Evolutionary conservation across 768 basidiomycete genomes (phyloP).

Genomic region (Termitomyces sp.): DNA sequence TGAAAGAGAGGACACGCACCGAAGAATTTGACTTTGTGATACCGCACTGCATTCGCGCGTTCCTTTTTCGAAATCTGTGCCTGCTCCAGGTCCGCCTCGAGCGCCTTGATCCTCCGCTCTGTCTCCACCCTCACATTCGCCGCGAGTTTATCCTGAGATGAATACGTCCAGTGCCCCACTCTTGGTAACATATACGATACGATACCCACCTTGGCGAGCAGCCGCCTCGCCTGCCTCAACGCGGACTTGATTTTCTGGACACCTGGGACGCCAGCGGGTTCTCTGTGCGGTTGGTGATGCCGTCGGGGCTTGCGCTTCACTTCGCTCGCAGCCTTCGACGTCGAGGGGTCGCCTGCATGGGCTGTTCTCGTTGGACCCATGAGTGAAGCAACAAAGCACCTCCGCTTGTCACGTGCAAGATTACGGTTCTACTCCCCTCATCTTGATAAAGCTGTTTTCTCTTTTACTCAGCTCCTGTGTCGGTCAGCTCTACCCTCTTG

Average conservation of each 20-base stretch:
- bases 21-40: slow-evolving; percentile 94
- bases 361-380: slow-evolving; percentile 19
- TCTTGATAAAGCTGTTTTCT: no score
- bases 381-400: slow-evolving; percentile 2
- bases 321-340: slow-evolving; percentile 11
- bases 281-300: slow-evolving; percentile 19
- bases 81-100: slow-evolving; percentile 66
- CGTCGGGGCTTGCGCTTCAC: slow-evolving; percentile 20
- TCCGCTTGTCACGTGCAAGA: no score
- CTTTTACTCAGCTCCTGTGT: no score
- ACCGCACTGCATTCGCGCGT: slow-evolving; percentile 65
- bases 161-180: neutral
- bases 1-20: slow-evolving; percentile 42
- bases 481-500: no score
- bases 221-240: slow-evolving; percentile 74
- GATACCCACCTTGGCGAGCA: slow-evolving; percentile 67
- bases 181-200: neutral
- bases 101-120: slow-evolving; percentile 68
- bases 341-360: slow-evolving; percentile 8
- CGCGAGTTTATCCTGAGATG: slow-evolving; percentile 64
- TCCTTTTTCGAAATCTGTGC: slow-evolving; percentile 64
- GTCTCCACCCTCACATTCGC: slow-evolving; percentile 80
- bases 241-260: slow-evolving; percentile 84
- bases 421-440: no score
- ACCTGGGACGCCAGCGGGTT: slow-evolving; percentile 44